Evolutionary conservation across 2,329 filamentous ascomycete genomes (phyloP), one percentile per base, ranked within the genome.

Genomic region (Xylariales sp.): DNA sequence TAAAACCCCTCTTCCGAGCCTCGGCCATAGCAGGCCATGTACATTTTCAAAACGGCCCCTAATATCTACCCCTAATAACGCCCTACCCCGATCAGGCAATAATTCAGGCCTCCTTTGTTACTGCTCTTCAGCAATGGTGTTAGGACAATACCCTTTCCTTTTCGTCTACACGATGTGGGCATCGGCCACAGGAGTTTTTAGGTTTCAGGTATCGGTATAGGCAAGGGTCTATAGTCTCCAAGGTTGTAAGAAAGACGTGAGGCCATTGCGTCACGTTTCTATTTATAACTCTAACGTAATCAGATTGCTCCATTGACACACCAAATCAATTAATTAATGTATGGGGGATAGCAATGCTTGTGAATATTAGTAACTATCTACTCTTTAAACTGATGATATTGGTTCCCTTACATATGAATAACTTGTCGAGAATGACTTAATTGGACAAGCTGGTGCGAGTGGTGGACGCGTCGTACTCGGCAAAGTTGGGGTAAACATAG

Each of bases 121-220:
- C 59, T 67, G 62, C 61, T 60, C 39, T 69, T 67, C 64, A 70
- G 67, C 66, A 72, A 73, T 62, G 71, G 69, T 69, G 71, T 68
- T 57, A 62, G 72, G 68, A 75, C 70, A 73, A 75, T 75, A 75
- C 73, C 73, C 73, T 46, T 52, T 67, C 23, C 16, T 62, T 68
- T 50, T 59, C 41, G n/a, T 65, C 49, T 67, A 49, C 39, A 53
- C 41, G 30, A 62, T 50, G 62, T 65, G 54, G 65, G 64, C 68
- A 72, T 72, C 43, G 65, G 65, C 46, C 52, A 70, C 34, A 56
- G 73, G 73, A 69, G 69, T 73, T 74, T 52, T 56, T 64, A 32
- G 41, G 41, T 14, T 54, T 59, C 16, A 36, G 53, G 57, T 49
- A 48, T 14, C n/a, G 57, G 41, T 28, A 46, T 14, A 49, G 45